A percentile compares a stretch with the other conserved stretches of the same genome.
Conservation (phyloP, 805 yeast species). For the Candida ponderosae region DNA sequence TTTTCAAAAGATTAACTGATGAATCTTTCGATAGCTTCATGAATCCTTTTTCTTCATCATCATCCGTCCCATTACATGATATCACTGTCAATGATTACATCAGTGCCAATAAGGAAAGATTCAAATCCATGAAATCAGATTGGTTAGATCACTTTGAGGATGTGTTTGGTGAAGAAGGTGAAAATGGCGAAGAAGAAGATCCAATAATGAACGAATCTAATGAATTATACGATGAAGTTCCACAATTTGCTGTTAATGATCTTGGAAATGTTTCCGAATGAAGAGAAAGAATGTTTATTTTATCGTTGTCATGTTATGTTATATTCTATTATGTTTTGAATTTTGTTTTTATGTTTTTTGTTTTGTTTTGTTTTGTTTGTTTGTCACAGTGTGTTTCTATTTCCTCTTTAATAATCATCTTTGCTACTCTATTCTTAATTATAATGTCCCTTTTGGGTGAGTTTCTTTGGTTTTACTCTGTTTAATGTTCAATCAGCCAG, state of each 20-base stretch:
- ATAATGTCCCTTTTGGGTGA: no score
- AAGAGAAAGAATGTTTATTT: neutral
- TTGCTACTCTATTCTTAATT: no score
- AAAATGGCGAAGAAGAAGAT: no score
- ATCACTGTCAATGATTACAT: slow-evolving; percentile 9
- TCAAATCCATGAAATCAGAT: slow-evolving; percentile 19
- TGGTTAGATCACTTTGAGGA: slow-evolving; percentile 32
- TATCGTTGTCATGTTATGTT: no score
- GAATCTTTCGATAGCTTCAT: slow-evolving; percentile 21
- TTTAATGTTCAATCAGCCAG: no score
- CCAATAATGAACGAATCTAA: slow-evolving; percentile 1
- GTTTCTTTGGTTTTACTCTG: no score
- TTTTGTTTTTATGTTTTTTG: no score
- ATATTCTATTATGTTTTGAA: no score
- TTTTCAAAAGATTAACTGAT: slow-evolving; percentile 51
- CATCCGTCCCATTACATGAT: no score
- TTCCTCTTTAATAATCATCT: no score
- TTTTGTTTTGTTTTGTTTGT: no score
- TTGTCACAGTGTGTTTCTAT: no score
- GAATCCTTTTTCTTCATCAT: slow-evolving; percentile 2
- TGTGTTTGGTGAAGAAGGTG: slow-evolving; percentile 22
- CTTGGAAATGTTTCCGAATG: slow-evolving; percentile 20
- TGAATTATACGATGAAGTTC: slow-evolving; percentile 13
- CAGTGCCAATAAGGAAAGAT: slow-evolving; percentile 12
- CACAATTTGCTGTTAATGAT: slow-evolving; percentile 18